Conservation (phyloP, 2,329 filamentous ascomycete species). For the Alternaria sp. region DNA sequence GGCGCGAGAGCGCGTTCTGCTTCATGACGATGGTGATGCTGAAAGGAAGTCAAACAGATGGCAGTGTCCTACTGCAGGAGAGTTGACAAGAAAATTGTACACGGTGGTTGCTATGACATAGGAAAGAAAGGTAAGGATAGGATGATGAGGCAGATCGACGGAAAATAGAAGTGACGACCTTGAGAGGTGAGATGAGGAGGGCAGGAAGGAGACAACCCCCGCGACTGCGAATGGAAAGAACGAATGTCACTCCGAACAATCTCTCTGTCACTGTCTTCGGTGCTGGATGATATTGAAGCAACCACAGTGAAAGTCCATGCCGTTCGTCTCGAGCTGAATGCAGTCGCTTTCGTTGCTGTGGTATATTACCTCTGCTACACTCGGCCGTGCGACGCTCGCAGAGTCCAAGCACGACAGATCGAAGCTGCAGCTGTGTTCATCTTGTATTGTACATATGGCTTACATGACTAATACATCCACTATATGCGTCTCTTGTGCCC, state of each 20-base stretch:
- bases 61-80: background rate
- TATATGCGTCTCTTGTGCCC: slow-evolving; percentile 6
- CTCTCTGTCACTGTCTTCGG: background rate
- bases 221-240: slow-evolving; percentile 6
- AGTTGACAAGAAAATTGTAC: background rate
- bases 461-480: slow-evolving; percentile 18
- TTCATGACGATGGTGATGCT: slow-evolving; percentile 12
- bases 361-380: background rate
- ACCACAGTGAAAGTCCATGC: background rate
- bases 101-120: background rate
- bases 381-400: background rate
- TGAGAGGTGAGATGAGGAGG: background rate
- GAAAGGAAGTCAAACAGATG: background rate
- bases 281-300: background rate
- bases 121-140: background rate
- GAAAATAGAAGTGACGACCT: background rate
- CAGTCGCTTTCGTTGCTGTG: background rate
- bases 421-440: background rate
- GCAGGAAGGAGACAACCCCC: background rate
- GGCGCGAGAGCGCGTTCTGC: background rate
- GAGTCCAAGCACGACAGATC: background rate
- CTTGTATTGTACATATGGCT: slow-evolving; percentile 15
- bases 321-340: background rate
- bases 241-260: background rate
- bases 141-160: background rate